Evolutionary conservation across 768 basidiomycete genomes (phyloP), one percentile per base, ranked within the genome.

Genomic region (Auriscalpium vulgare): DNA sequence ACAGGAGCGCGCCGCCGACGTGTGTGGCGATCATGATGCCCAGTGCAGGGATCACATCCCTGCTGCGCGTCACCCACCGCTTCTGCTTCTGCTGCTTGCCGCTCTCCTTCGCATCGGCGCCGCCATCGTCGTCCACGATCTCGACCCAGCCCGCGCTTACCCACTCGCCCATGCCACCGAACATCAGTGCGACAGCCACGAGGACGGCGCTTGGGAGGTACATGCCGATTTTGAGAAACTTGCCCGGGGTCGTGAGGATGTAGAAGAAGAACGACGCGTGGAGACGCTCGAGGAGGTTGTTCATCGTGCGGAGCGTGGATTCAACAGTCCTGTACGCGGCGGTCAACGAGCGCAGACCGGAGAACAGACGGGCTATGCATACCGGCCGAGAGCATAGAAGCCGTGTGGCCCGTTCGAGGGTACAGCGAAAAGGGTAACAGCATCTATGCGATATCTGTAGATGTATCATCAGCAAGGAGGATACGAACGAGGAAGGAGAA

Each of bases 211-310:
- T 91, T 0, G 95, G 95, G 8, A 99, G 78, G 69, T 91, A 99
- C 63, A 76, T 82, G 2, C 94, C 95, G 34, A 98, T 92, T 67
- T 95, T 90, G 62, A 92, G 79, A 72, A 95, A 97, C 1, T 76
- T 78, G 6, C 71, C 74, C 1, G 83, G 76, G 40, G 74, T 73
- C 13, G 87, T 79, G 57, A 92, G 72, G 58, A 98, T 76, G 72
- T 95, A 98, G 74, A 98, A 94, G 75, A 98, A 97, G 72, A 95
- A 95, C 0, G 95, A 98, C 2, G 95, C 95, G 68, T 99, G 97
- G 19, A 98, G 82, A 14, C 97, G 84, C 67, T 99, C 97, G 17
- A 97, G 78, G 7, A 98, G 79, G 66, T 99, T 99, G 71, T 97
- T 97, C 67, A 85, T 82, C 13, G 94, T 90, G 56, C 95, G 82